Conservation (phyloP, 2,329 filamentous ascomycete genomes). For the Fusarium ambrosium region DNA sequence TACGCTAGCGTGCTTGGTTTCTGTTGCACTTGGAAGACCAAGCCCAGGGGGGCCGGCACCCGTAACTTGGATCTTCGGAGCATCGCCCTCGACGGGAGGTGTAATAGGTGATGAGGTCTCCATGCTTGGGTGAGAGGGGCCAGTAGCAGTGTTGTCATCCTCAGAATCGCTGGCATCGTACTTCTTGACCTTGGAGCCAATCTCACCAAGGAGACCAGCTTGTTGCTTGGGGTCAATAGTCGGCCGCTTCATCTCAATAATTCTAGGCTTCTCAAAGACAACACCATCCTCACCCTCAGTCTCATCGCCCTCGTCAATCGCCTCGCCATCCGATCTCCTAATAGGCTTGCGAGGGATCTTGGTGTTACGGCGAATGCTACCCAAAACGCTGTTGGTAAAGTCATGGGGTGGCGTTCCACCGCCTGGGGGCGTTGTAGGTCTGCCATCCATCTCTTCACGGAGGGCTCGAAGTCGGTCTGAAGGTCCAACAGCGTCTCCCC, state of each 20-base stretch:
- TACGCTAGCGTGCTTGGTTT: too few species aligned
- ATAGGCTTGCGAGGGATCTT: slow-evolving; percentile 69
- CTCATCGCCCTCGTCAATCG: slow-evolving; percentile 65
- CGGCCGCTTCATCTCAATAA: slow-evolving; percentile 84
- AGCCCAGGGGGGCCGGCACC: slow-evolving; percentile 57
- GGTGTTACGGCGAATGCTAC: slow-evolving; percentile 75
- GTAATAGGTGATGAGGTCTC: slow-evolving; percentile 78
- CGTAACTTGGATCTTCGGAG: slow-evolving; percentile 72
- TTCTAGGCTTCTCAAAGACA: slow-evolving; percentile 81
- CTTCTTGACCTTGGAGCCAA: slow-evolving; percentile 80
- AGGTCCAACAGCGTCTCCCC: slow-evolving; percentile 85
- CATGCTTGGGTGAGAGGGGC: slow-evolving; percentile 80
- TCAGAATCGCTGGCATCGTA: slow-evolving; percentile 82
- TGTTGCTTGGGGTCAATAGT: slow-evolving; percentile 73
- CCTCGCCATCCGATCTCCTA: slow-evolving; percentile 56
- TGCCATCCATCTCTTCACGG: slow-evolving; percentile 91
- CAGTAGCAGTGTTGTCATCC: slow-evolving; percentile 77
- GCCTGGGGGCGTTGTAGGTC: slow-evolving; percentile 63
- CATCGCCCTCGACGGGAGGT: slow-evolving; percentile 72
- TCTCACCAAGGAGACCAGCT: slow-evolving; percentile 76
- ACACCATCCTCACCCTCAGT: slow-evolving; percentile 60
- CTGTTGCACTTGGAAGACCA: too few species aligned
- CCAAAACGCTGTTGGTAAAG: slow-evolving; percentile 80
- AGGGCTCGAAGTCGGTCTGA: slow-evolving; percentile 93
- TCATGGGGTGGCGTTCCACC: slow-evolving; percentile 69